phyloP scores from a whole-genome alignment of 129 eudicot genomes.

The Flaveria ramosissima region DNA sequence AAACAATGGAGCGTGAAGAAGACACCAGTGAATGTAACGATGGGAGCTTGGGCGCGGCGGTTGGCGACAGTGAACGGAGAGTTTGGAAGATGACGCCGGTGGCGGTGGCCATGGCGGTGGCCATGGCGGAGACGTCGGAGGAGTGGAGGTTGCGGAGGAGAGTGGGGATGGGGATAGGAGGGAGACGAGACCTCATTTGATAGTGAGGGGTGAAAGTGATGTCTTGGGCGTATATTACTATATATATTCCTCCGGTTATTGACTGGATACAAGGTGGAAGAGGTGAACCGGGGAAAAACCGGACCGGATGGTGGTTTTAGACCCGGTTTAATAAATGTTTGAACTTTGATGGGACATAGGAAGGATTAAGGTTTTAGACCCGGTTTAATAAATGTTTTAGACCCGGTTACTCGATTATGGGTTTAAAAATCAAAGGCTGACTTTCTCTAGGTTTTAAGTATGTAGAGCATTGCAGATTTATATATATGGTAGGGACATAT shows the following conservation, averaged over 20 bases:
- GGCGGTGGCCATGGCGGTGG: constrained; percentile 54
- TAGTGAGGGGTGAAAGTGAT: constrained; percentile 17
- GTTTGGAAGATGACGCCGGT: constrained; percentile 44
- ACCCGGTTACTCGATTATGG: too few relatives aligned
- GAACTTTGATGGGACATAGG: not conserved
- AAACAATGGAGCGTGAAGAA: not conserved
- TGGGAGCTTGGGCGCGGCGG: not conserved
- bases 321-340: constrained; percentile 10
- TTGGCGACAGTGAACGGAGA: constrained; percentile 22
- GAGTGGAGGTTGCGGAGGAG: constrained; percentile 50
- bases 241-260: not conserved
- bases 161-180: constrained; percentile 39
- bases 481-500: too few relatives aligned
- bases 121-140: not conserved
- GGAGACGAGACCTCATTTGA: constrained; percentile 53
- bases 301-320: not conserved
- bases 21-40: constrained; percentile 15
- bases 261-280: not conserved
- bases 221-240: not conserved
- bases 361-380: not conserved
- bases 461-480: too few relatives aligned
- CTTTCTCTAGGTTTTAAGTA: too few relatives aligned
- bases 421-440: too few relatives aligned
- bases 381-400: too few relatives aligned
- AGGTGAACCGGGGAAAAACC: not conserved